Evolutionary conservation across 805 yeast species (phyloP), one percentile per base, ranked within the genome.

Genomic region (Candida suzukii): DNA sequence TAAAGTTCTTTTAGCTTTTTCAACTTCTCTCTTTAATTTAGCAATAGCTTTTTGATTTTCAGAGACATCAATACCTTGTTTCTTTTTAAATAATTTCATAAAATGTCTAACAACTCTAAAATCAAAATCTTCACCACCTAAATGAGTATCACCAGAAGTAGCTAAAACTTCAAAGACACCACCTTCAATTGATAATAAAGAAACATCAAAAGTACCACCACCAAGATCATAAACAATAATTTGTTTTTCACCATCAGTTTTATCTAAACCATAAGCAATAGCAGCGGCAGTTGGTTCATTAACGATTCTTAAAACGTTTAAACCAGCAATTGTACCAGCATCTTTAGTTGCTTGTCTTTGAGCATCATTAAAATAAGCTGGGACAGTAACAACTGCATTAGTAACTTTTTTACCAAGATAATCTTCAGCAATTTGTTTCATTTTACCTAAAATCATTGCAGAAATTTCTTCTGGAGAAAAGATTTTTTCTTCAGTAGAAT

Each of bases 231-330:
- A 88, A 43, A 88, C 95, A 59, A 88, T 79, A 52, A 88, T 87
- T 67, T 88, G 90, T 57, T 84, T 85, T 68, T 88, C 97, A 50
- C 77, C 83, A 30, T 80, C 82, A 47, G 78, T 74, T 62, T 82
- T 80, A 64, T 87, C 95, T 53, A 90, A 73, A 61, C 97, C 97
- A 68, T 88, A 88, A 49, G 97, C 97, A 67, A 88, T 87, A 42
- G 97, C 97, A 52, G 97, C 97, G 37, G 97, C 97, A 46, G 97
- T 88, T 57, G 95, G 95, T 73, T 86, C 95, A 64, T 86, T 86
- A 48, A 86, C 91, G 54, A 86, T 86, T 74, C 95, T 82, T 66
- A 86, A 71, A 49, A 86, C 87, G 63, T 83, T 85, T 62, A 86
- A 73, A 56, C 95, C 95, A 38, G 95, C 95, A 73, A 86, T 86